Evolutionary conservation across 2,329 filamentous ascomycete species (phyloP).

Genomic region (Penicillium sp.): DNA sequence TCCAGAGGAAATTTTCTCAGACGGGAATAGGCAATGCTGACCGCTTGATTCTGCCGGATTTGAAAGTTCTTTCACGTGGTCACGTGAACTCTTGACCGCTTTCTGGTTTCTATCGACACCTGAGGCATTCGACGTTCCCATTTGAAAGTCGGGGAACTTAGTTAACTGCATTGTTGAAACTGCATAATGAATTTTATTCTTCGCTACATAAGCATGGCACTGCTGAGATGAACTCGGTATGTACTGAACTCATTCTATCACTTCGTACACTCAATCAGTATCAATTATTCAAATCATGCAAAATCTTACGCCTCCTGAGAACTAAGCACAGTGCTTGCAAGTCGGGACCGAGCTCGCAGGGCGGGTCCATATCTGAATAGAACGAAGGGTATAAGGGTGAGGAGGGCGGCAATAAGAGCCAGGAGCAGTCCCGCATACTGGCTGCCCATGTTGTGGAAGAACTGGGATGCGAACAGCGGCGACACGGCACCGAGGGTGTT

Average conservation of each 20-base stretch:
- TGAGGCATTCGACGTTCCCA: neutral
- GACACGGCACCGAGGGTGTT: slow-evolving; percentile 52
- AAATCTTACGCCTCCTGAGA: slow-evolving; percentile 1
- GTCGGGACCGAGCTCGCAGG: slow-evolving; percentile 28
- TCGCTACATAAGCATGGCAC: neutral
- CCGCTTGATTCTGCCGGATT: neutral
- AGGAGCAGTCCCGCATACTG: slow-evolving; percentile 50
- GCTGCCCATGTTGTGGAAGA: slow-evolving; percentile 51
- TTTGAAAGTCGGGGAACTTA: neutral
- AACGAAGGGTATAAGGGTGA: slow-evolving; percentile 29
- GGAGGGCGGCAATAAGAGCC: slow-evolving; percentile 42
- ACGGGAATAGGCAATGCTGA: neutral
- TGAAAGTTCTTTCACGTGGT: neutral
- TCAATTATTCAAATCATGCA: neutral
- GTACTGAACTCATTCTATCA: neutral
- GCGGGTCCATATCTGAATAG: slow-evolving; percentile 29
- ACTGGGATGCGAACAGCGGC: slow-evolving; percentile 49
- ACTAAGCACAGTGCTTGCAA: slow-evolving; percentile 23
- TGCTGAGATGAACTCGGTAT: neutral
- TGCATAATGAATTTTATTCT: neutral
- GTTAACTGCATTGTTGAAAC: neutral
- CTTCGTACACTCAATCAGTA: neutral
- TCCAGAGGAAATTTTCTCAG: neutral
- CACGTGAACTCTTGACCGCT: neutral
- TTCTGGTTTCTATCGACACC: neutral